A percentile compares a stretch with the other conserved stretches of the same genome.
phyloP scores from a whole-genome alignment of 192 early-diverging fungal genomes.

The Coemansia sp. region DNA sequence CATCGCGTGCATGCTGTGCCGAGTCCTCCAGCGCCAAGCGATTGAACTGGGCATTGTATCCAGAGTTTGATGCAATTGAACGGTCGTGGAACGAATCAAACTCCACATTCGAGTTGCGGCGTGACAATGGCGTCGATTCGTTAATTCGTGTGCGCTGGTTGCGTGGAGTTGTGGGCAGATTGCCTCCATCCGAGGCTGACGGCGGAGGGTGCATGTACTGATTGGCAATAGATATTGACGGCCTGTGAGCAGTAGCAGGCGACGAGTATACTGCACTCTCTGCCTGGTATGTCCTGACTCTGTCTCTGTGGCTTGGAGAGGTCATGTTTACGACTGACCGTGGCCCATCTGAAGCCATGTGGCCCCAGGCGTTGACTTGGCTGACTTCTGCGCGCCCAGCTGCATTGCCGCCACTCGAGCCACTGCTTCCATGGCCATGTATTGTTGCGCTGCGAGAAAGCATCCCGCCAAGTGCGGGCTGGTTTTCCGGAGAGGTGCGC shows the following conservation, averaged over 20 bases:
- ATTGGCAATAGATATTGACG: constrained; percentile 31
- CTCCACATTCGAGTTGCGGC: constrained; percentile 38
- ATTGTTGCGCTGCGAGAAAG: constrained; percentile 4
- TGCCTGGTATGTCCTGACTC: constrained; percentile 10
- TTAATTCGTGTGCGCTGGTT: neutral
- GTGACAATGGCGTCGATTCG: constrained; percentile 5
- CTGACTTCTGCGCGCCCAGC: constrained; percentile 27
- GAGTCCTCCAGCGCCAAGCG: constrained; percentile 30
- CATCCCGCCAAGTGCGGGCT: neutral
- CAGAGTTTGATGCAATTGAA: constrained; percentile 27
- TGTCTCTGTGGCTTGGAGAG: constrained; percentile 15
- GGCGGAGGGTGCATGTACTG: constrained; percentile 3
- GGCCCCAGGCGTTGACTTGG: constrained; percentile 29
- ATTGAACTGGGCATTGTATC: constrained; percentile 32
- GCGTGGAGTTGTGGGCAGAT: constrained; percentile 8
- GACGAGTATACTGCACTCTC: constrained; percentile 22
- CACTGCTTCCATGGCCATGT: constrained; percentile 1
- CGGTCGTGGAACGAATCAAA: constrained; percentile 32
- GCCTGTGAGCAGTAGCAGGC: constrained; percentile 37
- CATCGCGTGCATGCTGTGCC: constrained; percentile 37
- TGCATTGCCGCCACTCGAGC: constrained; percentile 21
- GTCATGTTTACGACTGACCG: constrained; percentile 4
- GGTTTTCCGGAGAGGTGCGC: constrained; percentile 4
- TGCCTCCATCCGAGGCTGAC: constrained; percentile 2
- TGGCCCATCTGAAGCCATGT: constrained; percentile 12